A percentile compares a stretch with the other conserved stretches of the same genome.
phyloP scores from a whole-genome alignment of 2,329 filamentous ascomycete species.

The Aspergillus tamarii region DNA sequence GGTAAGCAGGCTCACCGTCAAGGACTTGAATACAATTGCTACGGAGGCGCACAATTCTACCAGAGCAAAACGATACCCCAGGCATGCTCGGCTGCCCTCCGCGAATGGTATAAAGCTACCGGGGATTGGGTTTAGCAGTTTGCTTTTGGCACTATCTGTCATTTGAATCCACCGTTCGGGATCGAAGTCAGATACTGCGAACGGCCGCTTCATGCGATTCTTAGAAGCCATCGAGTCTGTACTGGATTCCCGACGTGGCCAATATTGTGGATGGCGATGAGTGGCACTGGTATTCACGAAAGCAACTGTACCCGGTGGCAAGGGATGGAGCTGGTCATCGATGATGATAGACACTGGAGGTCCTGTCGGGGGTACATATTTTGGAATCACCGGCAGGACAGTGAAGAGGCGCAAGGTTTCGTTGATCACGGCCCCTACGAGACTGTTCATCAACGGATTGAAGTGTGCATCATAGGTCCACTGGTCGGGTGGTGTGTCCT shows the following conservation, averaged over 20 bases:
- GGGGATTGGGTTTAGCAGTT: not conserved
- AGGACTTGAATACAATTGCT: not conserved
- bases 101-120: constrained; percentile 7
- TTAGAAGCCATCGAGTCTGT: not conserved
- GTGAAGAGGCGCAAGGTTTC: constrained; percentile 7
- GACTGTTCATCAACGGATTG: not conserved
- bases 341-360: constrained; percentile 1
- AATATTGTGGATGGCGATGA: constrained; percentile 7
- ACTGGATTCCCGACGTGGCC: constrained; percentile 3
- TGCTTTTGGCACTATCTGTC: no score
- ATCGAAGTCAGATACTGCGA: no score
- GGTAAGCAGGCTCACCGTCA: not conserved
- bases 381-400: constrained; percentile 6
- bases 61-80: constrained; percentile 3
- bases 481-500: not conserved
- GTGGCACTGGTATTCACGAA: not conserved
- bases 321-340: no score
- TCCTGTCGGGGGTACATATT: not conserved
- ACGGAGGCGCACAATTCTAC: constrained; percentile 6
- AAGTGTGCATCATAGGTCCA: constrained; percentile 6
- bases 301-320: not conserved
- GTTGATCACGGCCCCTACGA: constrained; percentile 3
- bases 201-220: no score
- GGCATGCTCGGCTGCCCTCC: constrained; percentile 1
- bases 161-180: no score